These are phyloP conservation scores for Eucalyptus curtisii DNA, from an alignment of 345 rosid species.

Conservation along the genomic window DNA sequence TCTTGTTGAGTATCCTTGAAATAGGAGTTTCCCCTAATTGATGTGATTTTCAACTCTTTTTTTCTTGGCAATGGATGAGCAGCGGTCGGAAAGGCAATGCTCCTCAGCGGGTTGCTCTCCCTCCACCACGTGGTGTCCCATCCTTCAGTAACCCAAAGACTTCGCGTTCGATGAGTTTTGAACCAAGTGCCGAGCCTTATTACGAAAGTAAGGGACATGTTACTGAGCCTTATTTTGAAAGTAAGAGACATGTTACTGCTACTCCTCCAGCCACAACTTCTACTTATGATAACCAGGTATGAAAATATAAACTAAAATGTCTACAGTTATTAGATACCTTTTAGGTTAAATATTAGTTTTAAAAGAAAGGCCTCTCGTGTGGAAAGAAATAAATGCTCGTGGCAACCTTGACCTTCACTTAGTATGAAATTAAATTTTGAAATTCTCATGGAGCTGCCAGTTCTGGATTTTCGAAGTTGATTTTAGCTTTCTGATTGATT, in stretches of 20 bases:
- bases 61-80: background rate
- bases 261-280: conserved; percentile 2
- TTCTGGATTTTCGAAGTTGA: background rate
- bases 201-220: conserved; percentile 6
- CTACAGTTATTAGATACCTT: background rate
- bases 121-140: conserved; percentile 16
- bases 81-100: conserved; percentile 18
- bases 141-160: conserved; percentile 2
- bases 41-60: background rate
- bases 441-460: background rate
- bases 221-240: background rate
- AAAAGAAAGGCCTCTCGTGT: background rate
- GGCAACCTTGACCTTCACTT: background rate
- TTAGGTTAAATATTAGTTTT: background rate
- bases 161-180: conserved; percentile 3
- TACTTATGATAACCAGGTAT: conserved; percentile 3
- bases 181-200: conserved; percentile 10
- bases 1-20: background rate
- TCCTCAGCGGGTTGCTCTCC: conserved; percentile 19
- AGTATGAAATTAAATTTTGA: background rate
- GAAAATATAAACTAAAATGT: background rate
- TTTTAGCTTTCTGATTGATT: background rate
- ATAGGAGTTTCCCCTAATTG: background rate
- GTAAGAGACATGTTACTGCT: conserved; percentile 3
- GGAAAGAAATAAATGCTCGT: background rate